Percentiles rank a stretch among this genome's conserved stretches.
These are phyloP conservation scores for Chlorophyllum brunneum DNA, from an alignment of 768 basidiomycete species.

Conservation along the genomic window DNA sequence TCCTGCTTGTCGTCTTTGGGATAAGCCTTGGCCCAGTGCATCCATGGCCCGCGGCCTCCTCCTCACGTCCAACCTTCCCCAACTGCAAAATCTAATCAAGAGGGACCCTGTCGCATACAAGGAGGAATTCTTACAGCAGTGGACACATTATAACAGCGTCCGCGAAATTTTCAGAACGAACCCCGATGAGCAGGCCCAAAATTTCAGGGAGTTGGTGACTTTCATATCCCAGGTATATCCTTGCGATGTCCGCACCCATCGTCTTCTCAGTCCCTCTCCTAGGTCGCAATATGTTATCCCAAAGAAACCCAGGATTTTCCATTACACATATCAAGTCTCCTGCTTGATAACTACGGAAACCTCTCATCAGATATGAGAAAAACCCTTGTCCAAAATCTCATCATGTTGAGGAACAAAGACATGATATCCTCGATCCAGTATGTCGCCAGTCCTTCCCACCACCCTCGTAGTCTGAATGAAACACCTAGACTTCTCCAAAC, in stretches of 20 bases:
- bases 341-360: slow-evolving; percentile 74
- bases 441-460: slow-evolving; percentile 23
- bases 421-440: slow-evolving; percentile 92
- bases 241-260: background rate
- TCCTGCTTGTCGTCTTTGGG: slow-evolving; percentile 3
- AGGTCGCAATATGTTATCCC: slow-evolving; percentile 94
- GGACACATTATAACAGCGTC: slow-evolving; percentile 89
- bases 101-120: slow-evolving; percentile 86
- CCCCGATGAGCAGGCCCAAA: slow-evolving; percentile 80
- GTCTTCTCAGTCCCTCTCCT: background rate
- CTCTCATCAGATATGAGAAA: slow-evolving; percentile 81
- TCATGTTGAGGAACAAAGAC: slow-evolving; percentile 90
- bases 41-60: slow-evolving; percentile 62
- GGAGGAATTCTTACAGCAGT: slow-evolving; percentile 96
- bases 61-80: slow-evolving; percentile 86
- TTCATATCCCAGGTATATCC: slow-evolving; percentile 80
- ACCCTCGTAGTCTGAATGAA: slow-evolving; percentile 5
- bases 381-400: slow-evolving; percentile 83
- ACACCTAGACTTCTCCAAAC: slow-evolving; percentile 74
- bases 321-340: slow-evolving; percentile 67
- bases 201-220: slow-evolving; percentile 82
- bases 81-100: slow-evolving; percentile 96
- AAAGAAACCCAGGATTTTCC: slow-evolving; percentile 87
- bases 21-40: background rate
- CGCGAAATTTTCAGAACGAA: slow-evolving; percentile 80